Evolutionary conservation across 1,284 basidiomycete species (phyloP).

Genomic region (Cryptococcus deneoformans): DNA sequence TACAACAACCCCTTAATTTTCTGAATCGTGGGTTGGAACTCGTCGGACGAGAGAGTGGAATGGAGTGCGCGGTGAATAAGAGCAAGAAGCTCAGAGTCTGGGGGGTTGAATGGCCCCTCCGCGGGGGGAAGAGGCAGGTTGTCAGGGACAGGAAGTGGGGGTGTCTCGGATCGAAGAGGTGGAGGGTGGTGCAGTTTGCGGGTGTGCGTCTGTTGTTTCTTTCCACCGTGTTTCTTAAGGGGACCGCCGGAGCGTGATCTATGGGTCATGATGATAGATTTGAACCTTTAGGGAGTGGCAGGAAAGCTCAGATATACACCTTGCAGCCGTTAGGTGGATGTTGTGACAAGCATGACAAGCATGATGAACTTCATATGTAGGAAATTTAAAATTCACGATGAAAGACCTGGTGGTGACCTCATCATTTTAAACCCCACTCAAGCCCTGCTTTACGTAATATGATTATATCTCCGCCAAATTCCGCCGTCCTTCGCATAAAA

Average conservation of each 20-base stretch:
- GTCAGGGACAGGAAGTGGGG: constrained; percentile 9
- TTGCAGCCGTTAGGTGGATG: not conserved
- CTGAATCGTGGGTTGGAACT: constrained; percentile 37
- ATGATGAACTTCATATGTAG: no score
- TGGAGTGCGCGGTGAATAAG: constrained; percentile 29
- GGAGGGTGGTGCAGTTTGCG: constrained; percentile 30
- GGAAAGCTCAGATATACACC: no score
- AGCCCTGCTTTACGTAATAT: not conserved
- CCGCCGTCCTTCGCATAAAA: not conserved
- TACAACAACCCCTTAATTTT: constrained; percentile 43
- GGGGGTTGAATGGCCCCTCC: constrained; percentile 17
- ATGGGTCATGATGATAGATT: constrained; percentile 32
- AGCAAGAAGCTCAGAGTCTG: constrained; percentile 35
- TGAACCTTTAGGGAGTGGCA: no score
- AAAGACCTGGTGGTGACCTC: constrained; percentile 1
- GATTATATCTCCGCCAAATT: not conserved
- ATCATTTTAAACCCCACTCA: not conserved
- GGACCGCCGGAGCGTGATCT: constrained; percentile 38
- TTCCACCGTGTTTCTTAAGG: constrained; percentile 8
- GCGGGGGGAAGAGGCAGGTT: constrained; percentile 9
- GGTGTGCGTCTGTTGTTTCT: not conserved
- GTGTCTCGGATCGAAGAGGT: constrained; percentile 1
- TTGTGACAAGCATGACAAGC: not conserved
- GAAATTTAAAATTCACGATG: not conserved
- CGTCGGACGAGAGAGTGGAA: constrained; percentile 21